These are phyloP conservation scores for Claviceps purpurea DNA, from an alignment of 2,329 filamentous ascomycete genomes.

Conservation along the genomic window DNA sequence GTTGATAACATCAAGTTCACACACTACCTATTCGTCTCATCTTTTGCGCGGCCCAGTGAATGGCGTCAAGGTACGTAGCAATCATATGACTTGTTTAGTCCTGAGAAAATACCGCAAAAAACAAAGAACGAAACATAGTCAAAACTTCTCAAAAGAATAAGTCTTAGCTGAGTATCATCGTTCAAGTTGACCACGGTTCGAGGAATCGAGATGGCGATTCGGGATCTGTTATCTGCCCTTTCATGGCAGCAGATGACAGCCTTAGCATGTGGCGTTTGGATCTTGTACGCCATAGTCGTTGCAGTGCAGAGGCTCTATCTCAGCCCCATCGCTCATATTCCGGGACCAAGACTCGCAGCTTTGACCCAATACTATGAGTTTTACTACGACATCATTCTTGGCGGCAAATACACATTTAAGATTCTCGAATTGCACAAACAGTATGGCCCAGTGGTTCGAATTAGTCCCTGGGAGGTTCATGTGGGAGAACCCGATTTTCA, in stretches of 20 bases:
- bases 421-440: conserved; percentile 26
- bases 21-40: background rate
- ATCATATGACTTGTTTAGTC: background rate
- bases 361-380: conserved; percentile 26
- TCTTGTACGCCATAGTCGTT: conserved; percentile 17
- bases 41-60: background rate
- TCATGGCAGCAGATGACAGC: conserved; percentile 14
- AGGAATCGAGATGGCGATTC: conserved; percentile 9
- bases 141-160: background rate
- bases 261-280: conserved; percentile 14
- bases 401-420: conserved; percentile 28
- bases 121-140: background rate
- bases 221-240: conserved; percentile 11
- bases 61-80: background rate
- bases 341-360: conserved; percentile 25
- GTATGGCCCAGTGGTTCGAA: conserved; percentile 28
- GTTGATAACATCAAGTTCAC: background rate
- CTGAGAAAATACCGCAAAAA: background rate
- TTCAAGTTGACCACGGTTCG: too few relatives aligned
- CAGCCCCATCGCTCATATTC: conserved; percentile 25
- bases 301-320: conserved; percentile 21
- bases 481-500: conserved; percentile 25
- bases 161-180: background rate
- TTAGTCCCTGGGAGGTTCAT: conserved; percentile 27
- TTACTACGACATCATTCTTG: conserved; percentile 29